These are phyloP conservation scores for Taxillus chinensis DNA, from an alignment of 164 flowering plant species.

Conservation along the genomic window DNA sequence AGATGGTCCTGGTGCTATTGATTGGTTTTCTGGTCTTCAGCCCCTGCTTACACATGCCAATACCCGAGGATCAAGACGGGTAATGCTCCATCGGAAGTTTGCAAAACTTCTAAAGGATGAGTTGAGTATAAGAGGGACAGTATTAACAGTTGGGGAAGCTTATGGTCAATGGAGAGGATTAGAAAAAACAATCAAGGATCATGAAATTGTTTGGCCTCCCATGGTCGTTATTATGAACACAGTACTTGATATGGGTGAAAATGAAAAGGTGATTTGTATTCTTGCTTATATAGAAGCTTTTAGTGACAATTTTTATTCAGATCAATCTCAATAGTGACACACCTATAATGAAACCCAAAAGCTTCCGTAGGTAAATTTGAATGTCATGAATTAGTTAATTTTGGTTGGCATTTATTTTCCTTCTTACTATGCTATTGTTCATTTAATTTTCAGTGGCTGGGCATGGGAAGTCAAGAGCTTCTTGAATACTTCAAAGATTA, in stretches of 20 bases:
- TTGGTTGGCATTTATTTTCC: background rate
- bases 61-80: slow-evolving; percentile 65
- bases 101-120: slow-evolving; percentile 80
- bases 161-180: slow-evolving; percentile 80
- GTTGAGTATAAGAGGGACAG: slow-evolving; percentile 48
- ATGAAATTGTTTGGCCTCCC: slow-evolving; percentile 92
- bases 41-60: slow-evolving; percentile 80
- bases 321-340: too few species aligned
- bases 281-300: background rate
- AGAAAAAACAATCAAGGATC: slow-evolving; percentile 31
- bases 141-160: slow-evolving; percentile 59
- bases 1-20: slow-evolving; percentile 89
- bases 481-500: slow-evolving; percentile 60
- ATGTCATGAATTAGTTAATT: too few species aligned
- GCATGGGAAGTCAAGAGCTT: slow-evolving; percentile 94
- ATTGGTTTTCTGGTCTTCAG: slow-evolving; percentile 81
- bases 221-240: slow-evolving; percentile 88
- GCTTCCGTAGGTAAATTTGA: too few species aligned
- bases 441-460: slow-evolving; percentile 61
- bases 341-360: too few species aligned
- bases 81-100: slow-evolving; percentile 64
- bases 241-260: slow-evolving; percentile 51
- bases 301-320: background rate
- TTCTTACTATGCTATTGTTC: background rate
- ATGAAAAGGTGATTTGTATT: slow-evolving; percentile 55